Evolutionary conservation across 371 early-diverging fungal species (phyloP).

Genomic region (Lichtheimia ramosa): DNA sequence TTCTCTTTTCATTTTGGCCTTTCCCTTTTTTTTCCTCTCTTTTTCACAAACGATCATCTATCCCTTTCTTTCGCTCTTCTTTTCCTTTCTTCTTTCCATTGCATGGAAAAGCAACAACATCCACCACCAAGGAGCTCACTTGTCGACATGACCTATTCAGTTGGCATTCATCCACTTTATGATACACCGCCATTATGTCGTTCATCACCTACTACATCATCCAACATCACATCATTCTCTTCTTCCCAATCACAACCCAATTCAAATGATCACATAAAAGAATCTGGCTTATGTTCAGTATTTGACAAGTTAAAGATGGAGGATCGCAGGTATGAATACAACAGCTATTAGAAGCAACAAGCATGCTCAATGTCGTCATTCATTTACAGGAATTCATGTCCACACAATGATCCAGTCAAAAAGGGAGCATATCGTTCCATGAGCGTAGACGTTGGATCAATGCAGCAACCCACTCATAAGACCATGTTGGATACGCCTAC

Average conservation of each 20-base stretch:
- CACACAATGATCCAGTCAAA: constrained; percentile 9
- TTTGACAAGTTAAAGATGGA: constrained; percentile 16
- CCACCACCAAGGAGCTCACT: too few species aligned
- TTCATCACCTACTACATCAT: constrained; percentile 1
- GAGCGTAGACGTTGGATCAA: constrained; percentile 34
- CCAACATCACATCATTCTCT: constrained; percentile 6
- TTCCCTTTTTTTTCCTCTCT: neutral
- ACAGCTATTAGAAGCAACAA: neutral
- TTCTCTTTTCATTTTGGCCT: neutral
- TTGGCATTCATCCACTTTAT: neutral
- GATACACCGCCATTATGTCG: constrained; percentile 1
- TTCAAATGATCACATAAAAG: constrained; percentile 9
- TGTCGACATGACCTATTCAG: too few species aligned
- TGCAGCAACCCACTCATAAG: constrained; percentile 15
- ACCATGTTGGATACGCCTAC: constrained; percentile 11
- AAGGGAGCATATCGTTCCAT: constrained; percentile 26
- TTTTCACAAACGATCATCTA: neutral
- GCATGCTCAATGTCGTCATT: neutral
- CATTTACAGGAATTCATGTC: constrained; percentile 12
- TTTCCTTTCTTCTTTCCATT: neutral
- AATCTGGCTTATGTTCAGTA: constrained; percentile 13
- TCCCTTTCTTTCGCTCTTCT: too few species aligned
- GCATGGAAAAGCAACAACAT: constrained; percentile 7
- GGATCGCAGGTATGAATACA: constrained; percentile 15
- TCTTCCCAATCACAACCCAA: constrained; percentile 32